Base-by-base conservation (phyloP, 192 early-diverging fungal species). In the Backusella luteola region DNA sequence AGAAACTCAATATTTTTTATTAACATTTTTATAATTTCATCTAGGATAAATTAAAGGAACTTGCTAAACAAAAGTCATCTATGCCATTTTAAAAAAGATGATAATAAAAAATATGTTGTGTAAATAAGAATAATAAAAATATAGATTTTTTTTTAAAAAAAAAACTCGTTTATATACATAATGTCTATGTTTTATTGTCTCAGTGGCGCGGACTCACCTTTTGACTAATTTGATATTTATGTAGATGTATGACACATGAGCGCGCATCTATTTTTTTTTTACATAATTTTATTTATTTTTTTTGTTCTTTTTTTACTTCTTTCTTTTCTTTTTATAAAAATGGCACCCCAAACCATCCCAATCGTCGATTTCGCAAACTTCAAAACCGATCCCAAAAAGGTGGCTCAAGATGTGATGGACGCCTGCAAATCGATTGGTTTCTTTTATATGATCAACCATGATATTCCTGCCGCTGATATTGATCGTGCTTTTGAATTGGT, bases 401-500 rank as follows among this genome's bases (percentile, higher is more conserved):
- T 87, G 42, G 84, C 85, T 3, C 76, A 83, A 35, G 73, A 88
- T 44, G 77, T 92, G 11, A 52, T 80, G 39, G 81, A 84, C 15
- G 91, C 90, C 17, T 81, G 79, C 49, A 79, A 76, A 36, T 78
- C 82, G 6, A 84, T 87, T 63, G 90, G 89, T 15, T 92, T 92
- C 76, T 87, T 91, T 74, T 91, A 88, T 68, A 81, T 90, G 49
- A 84, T 83, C 53, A 88, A 91, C 76, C 90, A 91, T 76, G 89
- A 87, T 29, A 77, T 92, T 67, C 69, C 84, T 19, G 78, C 86
- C 35, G 36, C 74, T 12, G 68, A 81, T 9, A 82, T 91, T 42
- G 83, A 89, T 69, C 29, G 66, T 21, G 87, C 90, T 49, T 91
- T 92, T 80, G 78, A 67, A 14, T 8, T 80, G 59, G 89, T 87